Conservation (phyloP, 2,329 filamentous ascomycete genomes). For the Alternaria consortialis region DNA sequence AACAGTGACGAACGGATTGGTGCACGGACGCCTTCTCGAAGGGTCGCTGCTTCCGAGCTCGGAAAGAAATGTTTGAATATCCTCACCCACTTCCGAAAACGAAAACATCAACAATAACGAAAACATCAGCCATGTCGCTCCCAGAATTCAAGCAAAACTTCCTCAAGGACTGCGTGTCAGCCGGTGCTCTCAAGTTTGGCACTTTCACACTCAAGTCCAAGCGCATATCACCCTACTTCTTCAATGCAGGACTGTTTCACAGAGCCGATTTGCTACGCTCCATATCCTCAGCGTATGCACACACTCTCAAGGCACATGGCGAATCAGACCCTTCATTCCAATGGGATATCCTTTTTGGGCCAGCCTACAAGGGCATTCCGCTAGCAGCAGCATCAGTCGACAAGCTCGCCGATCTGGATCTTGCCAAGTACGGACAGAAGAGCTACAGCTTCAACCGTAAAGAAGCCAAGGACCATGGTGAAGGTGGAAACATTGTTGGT, state of each 20-base stretch:
- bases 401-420: constrained; percentile 76
- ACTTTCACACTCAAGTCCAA: constrained; percentile 91
- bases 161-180: constrained; percentile 72
- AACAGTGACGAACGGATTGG: constrained; percentile 30
- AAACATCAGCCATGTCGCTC: constrained; percentile 30
- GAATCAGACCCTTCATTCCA: constrained; percentile 56
- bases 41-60: constrained; percentile 40
- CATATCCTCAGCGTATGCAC: constrained; percentile 83
- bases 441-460: constrained; percentile 96
- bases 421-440: constrained; percentile 70
- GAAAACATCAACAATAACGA: background rate
- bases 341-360: constrained; percentile 89
- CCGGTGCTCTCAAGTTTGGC: constrained; percentile 80
- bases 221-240: constrained; percentile 93
- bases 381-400: constrained; percentile 80
- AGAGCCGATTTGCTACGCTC: constrained; percentile 78
- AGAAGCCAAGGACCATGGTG: constrained; percentile 94
- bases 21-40: constrained; percentile 37
- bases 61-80: constrained; percentile 32
- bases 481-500: constrained; percentile 92
- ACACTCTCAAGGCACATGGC: constrained; percentile 61
- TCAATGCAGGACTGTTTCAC: constrained; percentile 94
- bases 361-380: constrained; percentile 97
- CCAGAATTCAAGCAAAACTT: constrained; percentile 70
- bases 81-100: constrained; percentile 12